These are phyloP conservation scores for Coprinellus micaceus DNA, from an alignment of 768 basidiomycete species.

Conservation along the genomic window DNA sequence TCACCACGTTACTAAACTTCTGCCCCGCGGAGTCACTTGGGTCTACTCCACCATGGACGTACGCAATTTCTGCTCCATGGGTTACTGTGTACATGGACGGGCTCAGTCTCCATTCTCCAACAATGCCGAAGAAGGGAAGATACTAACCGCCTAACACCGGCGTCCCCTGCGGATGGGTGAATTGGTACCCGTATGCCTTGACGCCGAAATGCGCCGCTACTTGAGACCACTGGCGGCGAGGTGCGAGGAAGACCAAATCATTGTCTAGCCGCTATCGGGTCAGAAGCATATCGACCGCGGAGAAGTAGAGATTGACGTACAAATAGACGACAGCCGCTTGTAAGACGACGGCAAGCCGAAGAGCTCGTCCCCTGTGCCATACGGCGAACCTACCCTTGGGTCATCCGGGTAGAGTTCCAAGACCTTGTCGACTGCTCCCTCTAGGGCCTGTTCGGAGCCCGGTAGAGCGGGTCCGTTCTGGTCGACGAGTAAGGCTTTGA, in stretches of 20 bases:
- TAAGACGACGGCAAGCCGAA: constrained; percentile 35
- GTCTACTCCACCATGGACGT: constrained; percentile 30
- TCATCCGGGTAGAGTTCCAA: constrained; percentile 39
- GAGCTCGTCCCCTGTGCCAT: constrained; percentile 41
- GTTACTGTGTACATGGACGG: constrained; percentile 19
- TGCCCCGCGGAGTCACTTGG: constrained; percentile 20
- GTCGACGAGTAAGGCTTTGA: constrained; percentile 24
- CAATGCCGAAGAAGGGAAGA: no score
- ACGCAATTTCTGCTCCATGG: constrained; percentile 32
- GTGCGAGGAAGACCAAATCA: constrained; percentile 36
- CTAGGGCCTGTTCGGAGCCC: constrained; percentile 17
- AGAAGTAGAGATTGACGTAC: constrained; percentile 14
- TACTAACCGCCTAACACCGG: background rate
- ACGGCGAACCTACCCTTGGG: constrained; percentile 43
- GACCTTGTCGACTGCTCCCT: constrained; percentile 21
- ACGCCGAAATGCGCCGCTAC: constrained; percentile 35
- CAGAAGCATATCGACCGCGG: background rate
- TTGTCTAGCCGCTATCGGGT: constrained; percentile 20
- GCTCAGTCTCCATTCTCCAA: background rate
- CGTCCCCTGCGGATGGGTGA: constrained; percentile 30
- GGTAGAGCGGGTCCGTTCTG: constrained; percentile 25
- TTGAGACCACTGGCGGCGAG: constrained; percentile 37
- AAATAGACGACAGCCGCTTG: constrained; percentile 29
- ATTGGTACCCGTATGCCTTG: constrained; percentile 39
- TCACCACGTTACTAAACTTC: constrained; percentile 30